phyloP scores from a whole-genome alignment of 192 early-diverging fungal species.

The Rhizophagus clarus region DNA sequence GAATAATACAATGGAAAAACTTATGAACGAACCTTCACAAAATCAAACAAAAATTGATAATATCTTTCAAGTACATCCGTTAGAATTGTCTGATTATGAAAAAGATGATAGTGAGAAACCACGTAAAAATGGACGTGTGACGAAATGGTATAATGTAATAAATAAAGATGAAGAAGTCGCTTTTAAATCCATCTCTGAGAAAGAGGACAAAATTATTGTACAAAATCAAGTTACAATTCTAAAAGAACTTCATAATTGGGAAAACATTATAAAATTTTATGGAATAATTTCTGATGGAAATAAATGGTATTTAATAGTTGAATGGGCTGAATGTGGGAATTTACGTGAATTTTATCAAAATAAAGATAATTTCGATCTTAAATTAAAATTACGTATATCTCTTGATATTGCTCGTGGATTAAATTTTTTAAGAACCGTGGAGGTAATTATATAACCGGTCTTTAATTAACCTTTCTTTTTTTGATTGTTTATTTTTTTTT shows the following conservation, averaged over 20 bases:
- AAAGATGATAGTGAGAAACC: too few relatives aligned
- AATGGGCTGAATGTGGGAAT: slow-evolving; percentile 22
- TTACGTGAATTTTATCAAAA: not conserved
- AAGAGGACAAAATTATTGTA: not conserved
- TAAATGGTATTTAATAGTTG: not conserved
- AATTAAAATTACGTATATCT: slow-evolving; percentile 12
- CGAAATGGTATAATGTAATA: not conserved
- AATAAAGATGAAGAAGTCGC: not conserved
- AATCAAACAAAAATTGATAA: too few relatives aligned
- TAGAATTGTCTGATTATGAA: too few relatives aligned
- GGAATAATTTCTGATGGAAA: not conserved
- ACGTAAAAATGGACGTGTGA: too few relatives aligned
- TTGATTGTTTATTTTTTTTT: too few relatives aligned
- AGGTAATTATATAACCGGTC: too few relatives aligned
- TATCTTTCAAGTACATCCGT: too few relatives aligned
- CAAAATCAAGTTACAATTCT: slow-evolving; percentile 1
- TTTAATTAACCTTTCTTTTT: too few relatives aligned
- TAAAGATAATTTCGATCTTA: not conserved
- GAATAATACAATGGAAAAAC: too few relatives aligned
- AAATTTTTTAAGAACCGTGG: not conserved
- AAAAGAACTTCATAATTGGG: not conserved
- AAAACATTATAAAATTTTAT: slow-evolving; percentile 24
- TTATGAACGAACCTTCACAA: too few relatives aligned
- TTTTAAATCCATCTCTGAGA: not conserved
- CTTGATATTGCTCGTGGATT: slow-evolving; percentile 23